phyloP scores from a whole-genome alignment of 768 basidiomycete species.

The Amanita polypyramis region DNA sequence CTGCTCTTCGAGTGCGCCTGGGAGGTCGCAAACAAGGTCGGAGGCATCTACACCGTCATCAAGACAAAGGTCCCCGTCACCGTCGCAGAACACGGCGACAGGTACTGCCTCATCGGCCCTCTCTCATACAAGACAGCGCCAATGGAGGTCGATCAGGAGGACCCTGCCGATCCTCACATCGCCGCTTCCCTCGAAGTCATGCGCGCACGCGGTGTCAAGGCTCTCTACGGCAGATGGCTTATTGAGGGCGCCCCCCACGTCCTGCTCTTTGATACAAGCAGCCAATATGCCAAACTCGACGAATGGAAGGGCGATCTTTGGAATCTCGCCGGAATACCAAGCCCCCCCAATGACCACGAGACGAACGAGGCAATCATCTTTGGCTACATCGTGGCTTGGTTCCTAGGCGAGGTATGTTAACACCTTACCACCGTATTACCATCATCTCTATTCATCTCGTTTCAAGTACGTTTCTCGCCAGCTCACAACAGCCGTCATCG shows the following conservation, averaged over 20 bases:
- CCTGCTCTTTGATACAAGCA: constrained; percentile 91
- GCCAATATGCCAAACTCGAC: constrained; percentile 78
- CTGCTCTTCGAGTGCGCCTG: constrained; percentile 93
- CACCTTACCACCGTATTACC: constrained; percentile 5
- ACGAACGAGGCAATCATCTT: constrained; percentile 98
- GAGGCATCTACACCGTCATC: constrained; percentile 98
- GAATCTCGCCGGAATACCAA: constrained; percentile 97
- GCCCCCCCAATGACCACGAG: constrained; percentile 92
- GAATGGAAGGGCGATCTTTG: constrained; percentile 99
- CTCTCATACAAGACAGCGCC: constrained; percentile 96
- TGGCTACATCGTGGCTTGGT: constrained; percentile 98
- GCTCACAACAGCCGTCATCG: constrained; percentile 77
- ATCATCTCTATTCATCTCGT: constrained; percentile 6
- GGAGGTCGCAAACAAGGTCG: constrained; percentile 99
- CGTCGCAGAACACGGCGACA: constrained; percentile 88
- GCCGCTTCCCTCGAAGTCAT: constrained; percentile 70
- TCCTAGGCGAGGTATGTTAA: constrained; percentile 84
- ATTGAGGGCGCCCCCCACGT: constrained; percentile 96
- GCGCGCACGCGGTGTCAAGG: constrained; percentile 86
- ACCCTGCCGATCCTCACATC: constrained; percentile 75
- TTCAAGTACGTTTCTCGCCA: constrained; percentile 72
- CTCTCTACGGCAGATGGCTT: constrained; percentile 94
- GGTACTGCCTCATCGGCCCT: constrained; percentile 96
- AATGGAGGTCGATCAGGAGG: constrained; percentile 95
- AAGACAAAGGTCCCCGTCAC: constrained; percentile 99